These are phyloP conservation scores for Acanthamoeba divionensis DNA, from an alignment of 208 protist genomes.

Conservation along the genomic window DNA sequence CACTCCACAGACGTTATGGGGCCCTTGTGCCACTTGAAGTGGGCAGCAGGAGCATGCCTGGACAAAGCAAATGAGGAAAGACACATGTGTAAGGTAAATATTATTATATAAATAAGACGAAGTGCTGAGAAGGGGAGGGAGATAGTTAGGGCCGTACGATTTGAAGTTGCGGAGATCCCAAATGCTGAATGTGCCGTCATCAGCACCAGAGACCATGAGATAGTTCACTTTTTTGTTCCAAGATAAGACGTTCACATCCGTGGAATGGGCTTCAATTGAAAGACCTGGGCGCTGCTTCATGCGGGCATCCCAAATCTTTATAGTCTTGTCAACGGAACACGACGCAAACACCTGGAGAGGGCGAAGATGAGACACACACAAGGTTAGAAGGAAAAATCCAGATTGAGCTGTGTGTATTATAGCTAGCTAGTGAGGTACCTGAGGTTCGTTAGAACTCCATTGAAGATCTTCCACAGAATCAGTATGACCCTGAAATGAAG, in stretches of 20 bases:
- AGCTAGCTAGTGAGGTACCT: background rate
- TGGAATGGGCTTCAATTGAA: slow-evolving; percentile 64
- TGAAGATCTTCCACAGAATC: slow-evolving; percentile 95
- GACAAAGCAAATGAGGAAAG: background rate
- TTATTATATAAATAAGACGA: background rate
- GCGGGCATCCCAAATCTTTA: slow-evolving; percentile 79
- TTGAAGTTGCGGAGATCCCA: slow-evolving; percentile 95
- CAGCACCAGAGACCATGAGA: slow-evolving; percentile 93
- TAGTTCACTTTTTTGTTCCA: slow-evolving; percentile 91
- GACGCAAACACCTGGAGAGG: slow-evolving; percentile 75
- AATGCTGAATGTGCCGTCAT: slow-evolving; percentile 93
- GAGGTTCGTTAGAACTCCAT: slow-evolving; percentile 91
- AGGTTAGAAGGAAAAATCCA: no score
- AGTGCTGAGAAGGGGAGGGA: background rate
- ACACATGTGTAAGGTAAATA: background rate
- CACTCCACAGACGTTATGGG: slow-evolving; percentile 96
- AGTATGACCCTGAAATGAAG: slow-evolving; percentile 75
- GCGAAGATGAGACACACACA: background rate
- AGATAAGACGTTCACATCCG: slow-evolving; percentile 96
- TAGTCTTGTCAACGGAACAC: slow-evolving; percentile 73
- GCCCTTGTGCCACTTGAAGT: slow-evolving; percentile 88
- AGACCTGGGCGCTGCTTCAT: slow-evolving; percentile 52
- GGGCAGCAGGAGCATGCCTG: slow-evolving; percentile 57
- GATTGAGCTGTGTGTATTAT: background rate
- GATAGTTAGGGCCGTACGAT: slow-evolving; percentile 33